A percentile compares a stretch with the other conserved stretches of the same genome.
Evolutionary conservation across 208 protist species (phyloP).

Genomic region (Tritrichomonas musculus): DNA sequence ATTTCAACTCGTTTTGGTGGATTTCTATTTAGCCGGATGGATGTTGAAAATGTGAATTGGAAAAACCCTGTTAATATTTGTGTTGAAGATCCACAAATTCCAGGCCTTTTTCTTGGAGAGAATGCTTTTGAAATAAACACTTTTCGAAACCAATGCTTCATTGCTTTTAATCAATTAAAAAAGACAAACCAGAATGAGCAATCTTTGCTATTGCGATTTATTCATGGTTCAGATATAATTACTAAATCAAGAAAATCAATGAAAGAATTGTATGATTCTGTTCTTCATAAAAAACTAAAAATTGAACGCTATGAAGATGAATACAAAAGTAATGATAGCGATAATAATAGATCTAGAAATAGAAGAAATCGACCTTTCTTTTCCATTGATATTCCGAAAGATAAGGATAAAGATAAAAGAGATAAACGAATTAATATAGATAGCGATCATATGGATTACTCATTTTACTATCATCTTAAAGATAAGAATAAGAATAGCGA

Average conservation of each 20-base stretch:
- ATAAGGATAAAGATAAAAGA: not conserved
- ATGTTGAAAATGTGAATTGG: not conserved
- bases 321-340: not conserved
- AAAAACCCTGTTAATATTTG: not conserved
- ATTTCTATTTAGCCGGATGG: not conserved
- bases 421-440: no score
- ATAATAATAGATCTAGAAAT: not conserved
- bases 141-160: not conserved
- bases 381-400: not conserved
- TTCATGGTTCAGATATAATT: not conserved
- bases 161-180: not conserved
- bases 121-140: not conserved
- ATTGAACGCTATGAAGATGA: not conserved
- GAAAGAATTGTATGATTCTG: not conserved
- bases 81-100: conserved; percentile 19
- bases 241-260: not conserved
- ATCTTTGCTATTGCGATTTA: not conserved
- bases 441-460: no score
- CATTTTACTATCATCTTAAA: no score
- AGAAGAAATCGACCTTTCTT: not conserved
- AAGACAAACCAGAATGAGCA: not conserved
- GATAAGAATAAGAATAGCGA: no score
- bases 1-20: not conserved
- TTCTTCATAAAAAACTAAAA: not conserved
- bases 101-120: not conserved